Evolutionary conservation across 176 grass and related monocot species (phyloP), one percentile per base, ranked within the genome.

Genomic region (Poa annua): DNA sequence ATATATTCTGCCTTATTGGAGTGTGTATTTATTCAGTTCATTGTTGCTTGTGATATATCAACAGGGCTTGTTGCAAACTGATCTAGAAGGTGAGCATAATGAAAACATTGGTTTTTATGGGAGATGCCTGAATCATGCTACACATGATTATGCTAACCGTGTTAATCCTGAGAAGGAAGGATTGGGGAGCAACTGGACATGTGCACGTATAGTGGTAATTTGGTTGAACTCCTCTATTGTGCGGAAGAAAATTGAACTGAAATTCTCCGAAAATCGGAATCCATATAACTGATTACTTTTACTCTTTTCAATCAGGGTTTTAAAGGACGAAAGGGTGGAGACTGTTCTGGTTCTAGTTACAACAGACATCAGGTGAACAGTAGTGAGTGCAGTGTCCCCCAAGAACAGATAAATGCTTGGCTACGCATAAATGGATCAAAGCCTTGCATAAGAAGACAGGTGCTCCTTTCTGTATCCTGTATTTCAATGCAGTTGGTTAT

Each of bases 361-460:
- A 82, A 80, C 45, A 88, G 80, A 84, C 54, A 34, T 35, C 47
- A 67, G 55, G 73, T 35, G 13, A 76, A 88, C 71, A 77, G 77
- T 84, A 80, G 82, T 56, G 81, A 66, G 66, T 92, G 88, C 74
- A 87, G 71, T 70, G 96, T 98, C 73, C 90, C 96, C 21, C 92
- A 98, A 88, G 96, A 95, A 71, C 96, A 98, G 76, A 98, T 87
- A 51, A 88, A 98, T 89, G 96, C 91, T 76, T 98, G 96, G 96
- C 20, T 93, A 75, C 89, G 81, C 62, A 98, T 98, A 80, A 98
- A 98, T 78, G 90, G 86, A 53, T 90, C 84, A 11, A 98, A 93
- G 85, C 90, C 79, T 59, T 88, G 61, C 25, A 62, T 75, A 75
- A 92, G 54, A 80, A 77, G 82, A 85, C 67, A 83, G 54, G 86